phyloP scores from a whole-genome alignment of 768 basidiomycete genomes.

The Hemileccinum impolitum region DNA sequence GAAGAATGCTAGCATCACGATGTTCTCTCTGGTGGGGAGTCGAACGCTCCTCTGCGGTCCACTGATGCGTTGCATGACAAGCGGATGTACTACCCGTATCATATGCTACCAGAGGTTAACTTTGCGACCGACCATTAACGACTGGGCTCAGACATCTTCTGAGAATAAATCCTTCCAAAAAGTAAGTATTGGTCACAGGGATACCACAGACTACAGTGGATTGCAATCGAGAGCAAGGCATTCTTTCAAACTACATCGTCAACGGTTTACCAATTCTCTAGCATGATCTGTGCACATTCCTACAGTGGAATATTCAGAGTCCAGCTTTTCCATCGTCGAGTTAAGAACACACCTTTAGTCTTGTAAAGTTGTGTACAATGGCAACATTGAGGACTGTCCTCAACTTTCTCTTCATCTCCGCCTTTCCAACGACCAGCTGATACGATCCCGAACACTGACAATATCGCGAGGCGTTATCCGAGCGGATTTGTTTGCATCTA shows the following conservation, averaged over 20 bases:
- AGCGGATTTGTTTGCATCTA: slow-evolving; percentile 88
- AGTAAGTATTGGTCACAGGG: too few species aligned
- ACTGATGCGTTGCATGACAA: slow-evolving; percentile 35
- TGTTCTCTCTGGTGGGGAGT: slow-evolving; percentile 43
- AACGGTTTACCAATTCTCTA: slow-evolving; percentile 36
- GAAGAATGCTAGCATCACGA: too few species aligned
- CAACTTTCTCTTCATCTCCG: slow-evolving; percentile 67
- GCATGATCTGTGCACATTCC: slow-evolving; percentile 39
- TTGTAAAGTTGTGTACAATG: slow-evolving; percentile 61
- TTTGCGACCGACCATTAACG: too few species aligned
- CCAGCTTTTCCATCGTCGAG: background rate
- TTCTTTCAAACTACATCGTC: background rate
- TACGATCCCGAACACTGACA: slow-evolving; percentile 90
- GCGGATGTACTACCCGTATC: slow-evolving; percentile 51
- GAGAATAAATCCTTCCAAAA: too few species aligned
- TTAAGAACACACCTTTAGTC: slow-evolving; percentile 55
- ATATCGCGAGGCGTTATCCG: slow-evolving; percentile 80
- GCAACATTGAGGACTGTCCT: slow-evolving; percentile 84
- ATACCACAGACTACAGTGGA: too few species aligned
- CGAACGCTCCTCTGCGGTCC: slow-evolving; percentile 40
- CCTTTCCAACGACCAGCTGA: slow-evolving; percentile 66
- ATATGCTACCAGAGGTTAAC: slow-evolving; percentile 44
- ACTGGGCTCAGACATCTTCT: too few species aligned
- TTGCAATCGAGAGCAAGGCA: background rate
- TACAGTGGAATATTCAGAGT: slow-evolving; percentile 11